Conservation (phyloP, 176 grass and related monocot genomes). For the Eleusine indica region DNA sequence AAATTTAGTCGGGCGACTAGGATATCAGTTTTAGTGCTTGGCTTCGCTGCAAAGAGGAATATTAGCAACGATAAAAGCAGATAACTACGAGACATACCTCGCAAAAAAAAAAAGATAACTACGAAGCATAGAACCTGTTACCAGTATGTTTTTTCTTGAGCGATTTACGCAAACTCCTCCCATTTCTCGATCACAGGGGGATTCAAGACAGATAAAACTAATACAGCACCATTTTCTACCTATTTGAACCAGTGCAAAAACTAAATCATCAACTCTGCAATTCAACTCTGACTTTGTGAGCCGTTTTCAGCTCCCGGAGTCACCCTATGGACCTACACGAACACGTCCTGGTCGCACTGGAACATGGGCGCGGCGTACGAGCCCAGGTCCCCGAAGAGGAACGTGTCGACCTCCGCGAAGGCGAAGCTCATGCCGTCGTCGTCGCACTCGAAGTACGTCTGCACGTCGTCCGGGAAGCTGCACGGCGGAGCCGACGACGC, state of each 20-base stretch:
- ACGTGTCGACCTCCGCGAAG: constrained; percentile 47
- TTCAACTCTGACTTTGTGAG: background rate
- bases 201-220: background rate
- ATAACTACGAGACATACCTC: no score
- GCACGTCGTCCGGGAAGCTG: constrained; percentile 76
- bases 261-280: background rate
- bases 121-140: background rate
- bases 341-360: constrained; percentile 47
- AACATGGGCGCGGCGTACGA: constrained; percentile 64
- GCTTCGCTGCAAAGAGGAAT: no score
- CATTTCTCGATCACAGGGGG: background rate
- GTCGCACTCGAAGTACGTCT: constrained; percentile 56
- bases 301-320: background rate
- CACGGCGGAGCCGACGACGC: constrained; percentile 14
- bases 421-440: constrained; percentile 2
- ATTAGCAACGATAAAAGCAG: no score
- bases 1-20: no score
- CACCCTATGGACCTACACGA: background rate
- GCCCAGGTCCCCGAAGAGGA: constrained; percentile 59
- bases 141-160: background rate
- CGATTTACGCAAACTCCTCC: background rate
- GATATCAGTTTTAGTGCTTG: no score
- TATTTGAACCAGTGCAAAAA: background rate
- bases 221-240: background rate
- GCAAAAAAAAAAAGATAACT: no score